Evolutionary conservation across 352 stramenopile species (phyloP).

Genomic region (Stramenopiles sp.): DNA sequence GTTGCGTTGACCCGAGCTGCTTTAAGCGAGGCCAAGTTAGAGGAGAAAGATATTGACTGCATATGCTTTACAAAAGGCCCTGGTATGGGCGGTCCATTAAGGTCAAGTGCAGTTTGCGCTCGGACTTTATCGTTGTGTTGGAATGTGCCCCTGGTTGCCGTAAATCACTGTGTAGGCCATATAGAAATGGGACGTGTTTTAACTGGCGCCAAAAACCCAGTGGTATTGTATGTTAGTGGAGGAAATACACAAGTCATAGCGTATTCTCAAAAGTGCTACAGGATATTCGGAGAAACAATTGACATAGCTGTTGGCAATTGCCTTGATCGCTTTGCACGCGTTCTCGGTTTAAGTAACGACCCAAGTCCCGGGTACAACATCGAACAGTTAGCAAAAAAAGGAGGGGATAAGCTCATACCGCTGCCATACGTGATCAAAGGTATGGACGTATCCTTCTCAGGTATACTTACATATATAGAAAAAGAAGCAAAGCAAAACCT

Average conservation of each 20-base stretch:
- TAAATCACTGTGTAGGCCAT: slow-evolving; percentile 99
- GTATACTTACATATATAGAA: slow-evolving; percentile 88
- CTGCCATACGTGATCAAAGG: slow-evolving; percentile 96
- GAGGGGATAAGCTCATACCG: slow-evolving; percentile 69
- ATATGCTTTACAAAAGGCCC: slow-evolving; percentile 88
- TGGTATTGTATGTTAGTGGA: slow-evolving; percentile 96
- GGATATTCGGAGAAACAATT: slow-evolving; percentile 99
- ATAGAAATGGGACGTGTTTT: slow-evolving; percentile 99
- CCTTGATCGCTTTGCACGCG: slow-evolving; percentile 84
- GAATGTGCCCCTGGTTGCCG: slow-evolving; percentile 79
- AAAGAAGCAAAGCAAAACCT: slow-evolving; percentile 58
- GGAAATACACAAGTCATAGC: slow-evolving; percentile 94
- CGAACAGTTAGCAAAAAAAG: slow-evolving; percentile 85
- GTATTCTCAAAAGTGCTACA: slow-evolving; percentile 67
- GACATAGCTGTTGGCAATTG: slow-evolving; percentile 99
- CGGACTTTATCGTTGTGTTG: slow-evolving; percentile 79
- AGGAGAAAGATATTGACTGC: slow-evolving; percentile 55
- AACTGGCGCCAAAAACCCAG: slow-evolving; percentile 70
- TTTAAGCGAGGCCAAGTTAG: slow-evolving; percentile 68
- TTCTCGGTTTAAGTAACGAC: slow-evolving; percentile 90
- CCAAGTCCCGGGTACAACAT: slow-evolving; percentile 97
- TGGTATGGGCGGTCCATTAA: slow-evolving; percentile 94
- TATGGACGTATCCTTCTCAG: slow-evolving; percentile 98
- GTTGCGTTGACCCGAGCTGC: slow-evolving; percentile 76
- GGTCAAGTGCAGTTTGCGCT: slow-evolving; percentile 79